Evolutionary conservation across 2,329 filamentous ascomycete species (phyloP), one percentile per base, ranked within the genome.

Genomic region (Myriosclerotinia duriaeana): DNA sequence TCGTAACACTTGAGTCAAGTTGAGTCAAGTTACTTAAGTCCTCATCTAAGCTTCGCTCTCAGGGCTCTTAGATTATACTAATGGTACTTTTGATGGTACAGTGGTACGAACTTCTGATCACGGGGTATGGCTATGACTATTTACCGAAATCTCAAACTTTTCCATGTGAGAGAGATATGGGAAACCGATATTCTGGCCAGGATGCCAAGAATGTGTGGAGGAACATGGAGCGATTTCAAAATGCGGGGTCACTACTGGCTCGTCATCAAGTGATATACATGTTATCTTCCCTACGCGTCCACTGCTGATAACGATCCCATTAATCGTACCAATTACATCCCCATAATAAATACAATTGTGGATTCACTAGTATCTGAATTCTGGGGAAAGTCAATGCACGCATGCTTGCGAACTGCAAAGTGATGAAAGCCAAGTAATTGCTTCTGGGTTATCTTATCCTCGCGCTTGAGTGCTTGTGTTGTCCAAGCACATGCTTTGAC

Each of bases 341-440:
- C 3, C 20, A 34, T 4, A 9, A 20, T 46, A 2, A 34, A 48
- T 59, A 17, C 9, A 46, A 46, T 30, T 38, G 20, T 15, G 54
- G 54, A 30, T 20, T 20, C 8, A 15, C 54, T 20, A 36, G 30
- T 9, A 38, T 60, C 26, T 22, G 22, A 5, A 58, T 11, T 50
- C 56, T 48, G 56, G 56, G 56, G 56, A 48, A 48, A 48, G 34
- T 48, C 5, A 14, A 36, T 36, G 53, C 52, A 53, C 30, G 22
- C 9, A 48, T 36, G 42, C 42, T 48, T 60, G 30, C 42, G 14
- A 5, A 9, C 36, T 48, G 56, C 44, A 60, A 44, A 20, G 44
- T 60, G 56, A 60, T 60, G 44, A 48, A 60, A 30, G n/a, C 56
- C 56, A 60, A 60, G 56, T 48, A 26, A 60, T 22, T 36, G 15